These are phyloP conservation scores for Populus deltoides DNA, from an alignment of 345 rosid species.

Conservation along the genomic window DNA sequence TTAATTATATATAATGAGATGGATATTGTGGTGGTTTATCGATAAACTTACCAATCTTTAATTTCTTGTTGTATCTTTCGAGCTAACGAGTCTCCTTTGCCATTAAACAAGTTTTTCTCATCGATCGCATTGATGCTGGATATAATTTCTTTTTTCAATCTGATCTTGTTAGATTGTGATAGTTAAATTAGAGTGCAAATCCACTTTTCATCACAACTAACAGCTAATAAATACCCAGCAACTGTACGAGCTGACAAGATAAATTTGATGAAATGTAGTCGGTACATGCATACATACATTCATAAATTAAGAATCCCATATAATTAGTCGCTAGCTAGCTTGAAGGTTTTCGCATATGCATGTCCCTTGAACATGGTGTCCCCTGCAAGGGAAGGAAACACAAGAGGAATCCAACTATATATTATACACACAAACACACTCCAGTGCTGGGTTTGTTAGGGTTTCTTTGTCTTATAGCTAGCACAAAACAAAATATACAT, in stretches of 20 bases:
- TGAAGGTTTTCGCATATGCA: not conserved
- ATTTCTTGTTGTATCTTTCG: too few species aligned
- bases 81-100: too few species aligned
- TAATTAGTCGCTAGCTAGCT: not conserved
- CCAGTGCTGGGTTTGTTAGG: constrained; percentile 4
- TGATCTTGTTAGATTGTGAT: too few species aligned
- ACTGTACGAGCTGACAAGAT: not conserved
- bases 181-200: not conserved
- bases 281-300: not conserved
- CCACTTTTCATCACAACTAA: not conserved
- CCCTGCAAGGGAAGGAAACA: not conserved
- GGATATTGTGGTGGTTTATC: too few species aligned
- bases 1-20: too few species aligned
- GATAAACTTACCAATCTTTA: too few species aligned
- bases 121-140: too few species aligned
- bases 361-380: constrained; percentile 1
- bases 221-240: not conserved
- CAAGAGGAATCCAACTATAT: too few species aligned
- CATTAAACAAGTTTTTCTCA: too few species aligned
- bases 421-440: not conserved
- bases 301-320: not conserved
- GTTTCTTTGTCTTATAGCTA: constrained; percentile 10
- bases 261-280: not conserved
- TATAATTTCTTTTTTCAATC: too few species aligned
- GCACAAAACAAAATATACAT: not conserved